phyloP scores from a whole-genome alignment of 257 asterid species.

The Oldenlandia corymbosa region DNA sequence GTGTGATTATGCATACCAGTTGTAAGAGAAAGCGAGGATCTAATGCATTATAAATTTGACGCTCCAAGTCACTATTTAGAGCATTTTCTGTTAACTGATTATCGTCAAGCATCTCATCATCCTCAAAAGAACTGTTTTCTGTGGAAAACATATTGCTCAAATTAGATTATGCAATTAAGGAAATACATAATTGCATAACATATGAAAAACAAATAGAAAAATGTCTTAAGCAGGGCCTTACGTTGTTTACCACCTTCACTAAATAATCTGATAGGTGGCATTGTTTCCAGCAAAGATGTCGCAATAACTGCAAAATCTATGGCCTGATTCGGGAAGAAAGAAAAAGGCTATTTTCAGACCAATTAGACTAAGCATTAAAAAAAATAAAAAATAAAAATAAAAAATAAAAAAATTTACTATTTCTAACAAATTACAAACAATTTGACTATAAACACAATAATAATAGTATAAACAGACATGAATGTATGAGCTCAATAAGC shows the following conservation, averaged over 20 bases:
- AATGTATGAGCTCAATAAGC: background rate
- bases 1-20: slow-evolving; percentile 44
- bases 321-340: slow-evolving; percentile 45
- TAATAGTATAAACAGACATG: background rate
- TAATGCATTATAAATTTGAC: slow-evolving; percentile 63
- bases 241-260: slow-evolving; percentile 47
- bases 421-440: background rate
- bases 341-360: slow-evolving; percentile 11
- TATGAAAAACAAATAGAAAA: background rate
- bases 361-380: background rate
- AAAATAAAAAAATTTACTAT: too few species aligned
- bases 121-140: slow-evolving; percentile 57
- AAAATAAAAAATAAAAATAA: slow-evolving; percentile 1
- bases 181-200: background rate
- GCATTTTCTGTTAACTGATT: slow-evolving; percentile 42
- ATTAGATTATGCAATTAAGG: background rate
- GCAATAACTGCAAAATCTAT: slow-evolving; percentile 71
- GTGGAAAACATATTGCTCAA: slow-evolving; percentile 20
- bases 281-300: slow-evolving; percentile 72
- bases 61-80: slow-evolving; percentile 63
- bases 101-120: slow-evolving; percentile 67
- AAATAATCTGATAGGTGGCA: slow-evolving; percentile 56
- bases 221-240: slow-evolving; percentile 21
- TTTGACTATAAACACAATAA: background rate
- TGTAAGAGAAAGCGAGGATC: slow-evolving; percentile 75